Evolutionary conservation across 2,329 filamentous ascomycete species (phyloP).

Genomic region (Sarocladium oryzae): DNA sequence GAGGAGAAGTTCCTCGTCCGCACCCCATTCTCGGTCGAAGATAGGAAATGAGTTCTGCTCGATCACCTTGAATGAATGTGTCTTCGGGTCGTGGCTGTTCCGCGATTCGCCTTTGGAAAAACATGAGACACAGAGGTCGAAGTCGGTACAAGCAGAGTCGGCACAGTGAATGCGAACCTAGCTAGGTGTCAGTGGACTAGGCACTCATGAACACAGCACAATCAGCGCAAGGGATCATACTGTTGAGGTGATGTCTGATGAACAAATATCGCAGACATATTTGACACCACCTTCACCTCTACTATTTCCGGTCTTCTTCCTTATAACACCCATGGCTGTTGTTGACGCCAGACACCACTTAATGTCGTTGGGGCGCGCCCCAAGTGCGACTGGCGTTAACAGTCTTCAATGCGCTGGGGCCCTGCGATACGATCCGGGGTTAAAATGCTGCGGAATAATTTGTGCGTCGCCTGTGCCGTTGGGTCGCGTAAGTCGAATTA

Average conservation of each 20-base stretch:
- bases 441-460: too few species aligned
- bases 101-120: slow-evolving; percentile 78
- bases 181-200: neutral
- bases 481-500: too few species aligned
- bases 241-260: slow-evolving; percentile 92
- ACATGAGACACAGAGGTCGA: slow-evolving; percentile 93
- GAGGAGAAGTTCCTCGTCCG: slow-evolving; percentile 90
- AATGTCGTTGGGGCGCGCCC: slow-evolving; percentile 3
- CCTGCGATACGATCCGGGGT: neutral
- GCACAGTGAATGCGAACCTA: slow-evolving; percentile 95
- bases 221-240: slow-evolving; percentile 45
- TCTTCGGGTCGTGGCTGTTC: slow-evolving; percentile 77
- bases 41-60: slow-evolving; percentile 98
- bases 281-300: slow-evolving; percentile 86
- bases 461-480: too few species aligned
- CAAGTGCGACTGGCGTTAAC: neutral
- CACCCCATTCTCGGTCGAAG: slow-evolving; percentile 90
- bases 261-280: slow-evolving; percentile 96
- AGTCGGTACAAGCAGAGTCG: slow-evolving; percentile 76
- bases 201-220: too few species aligned
- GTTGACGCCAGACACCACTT: neutral
- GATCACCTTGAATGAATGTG: slow-evolving; percentile 87
- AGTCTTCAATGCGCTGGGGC: neutral
- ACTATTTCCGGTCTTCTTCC: slow-evolving; percentile 84
- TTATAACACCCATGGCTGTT: slow-evolving; percentile 76